Evolutionary conservation across 1,284 basidiomycete species (phyloP).

Genomic region (Sanghuangporus sanghuang): DNA sequence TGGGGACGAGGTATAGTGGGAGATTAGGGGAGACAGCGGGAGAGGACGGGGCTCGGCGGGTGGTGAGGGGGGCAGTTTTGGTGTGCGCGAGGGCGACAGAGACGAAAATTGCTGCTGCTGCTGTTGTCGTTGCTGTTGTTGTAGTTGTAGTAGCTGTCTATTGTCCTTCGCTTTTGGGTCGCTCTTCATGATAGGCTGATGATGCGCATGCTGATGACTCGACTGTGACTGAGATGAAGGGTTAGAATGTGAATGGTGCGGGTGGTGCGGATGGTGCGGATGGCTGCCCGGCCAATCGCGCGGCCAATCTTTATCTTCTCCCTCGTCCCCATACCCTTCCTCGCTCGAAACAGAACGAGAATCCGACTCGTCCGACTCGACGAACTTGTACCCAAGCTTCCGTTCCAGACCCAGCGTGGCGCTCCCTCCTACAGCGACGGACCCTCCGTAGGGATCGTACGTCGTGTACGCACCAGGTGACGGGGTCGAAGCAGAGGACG

Average conservation of each 20-base stretch:
- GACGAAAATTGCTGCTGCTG: background rate
- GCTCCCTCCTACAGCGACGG: background rate
- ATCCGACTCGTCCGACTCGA: background rate
- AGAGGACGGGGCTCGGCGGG: background rate
- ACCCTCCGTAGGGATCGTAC: background rate
- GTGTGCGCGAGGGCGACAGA: background rate
- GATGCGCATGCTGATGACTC: background rate
- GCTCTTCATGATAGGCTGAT: background rate
- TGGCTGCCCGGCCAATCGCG: slow-evolving; percentile 1
- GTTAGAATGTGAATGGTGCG: background rate
- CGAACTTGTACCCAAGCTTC: slow-evolving; percentile 1
- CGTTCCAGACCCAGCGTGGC: slow-evolving; percentile 7
- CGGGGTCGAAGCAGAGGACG: background rate
- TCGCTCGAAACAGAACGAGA: background rate
- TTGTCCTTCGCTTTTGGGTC: background rate
- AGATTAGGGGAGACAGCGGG: background rate
- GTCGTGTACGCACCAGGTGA: background rate
- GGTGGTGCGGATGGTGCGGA: background rate
- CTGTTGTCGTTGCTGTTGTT: background rate
- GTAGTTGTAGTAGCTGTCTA: background rate
- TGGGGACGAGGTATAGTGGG: background rate
- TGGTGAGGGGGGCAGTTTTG: background rate
- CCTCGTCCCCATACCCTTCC: background rate
- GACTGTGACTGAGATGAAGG: background rate
- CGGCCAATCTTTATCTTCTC: slow-evolving; percentile 1